phyloP scores from a whole-genome alignment of 2,329 filamentous ascomycete genomes.

The Fusarium marasasianum region DNA sequence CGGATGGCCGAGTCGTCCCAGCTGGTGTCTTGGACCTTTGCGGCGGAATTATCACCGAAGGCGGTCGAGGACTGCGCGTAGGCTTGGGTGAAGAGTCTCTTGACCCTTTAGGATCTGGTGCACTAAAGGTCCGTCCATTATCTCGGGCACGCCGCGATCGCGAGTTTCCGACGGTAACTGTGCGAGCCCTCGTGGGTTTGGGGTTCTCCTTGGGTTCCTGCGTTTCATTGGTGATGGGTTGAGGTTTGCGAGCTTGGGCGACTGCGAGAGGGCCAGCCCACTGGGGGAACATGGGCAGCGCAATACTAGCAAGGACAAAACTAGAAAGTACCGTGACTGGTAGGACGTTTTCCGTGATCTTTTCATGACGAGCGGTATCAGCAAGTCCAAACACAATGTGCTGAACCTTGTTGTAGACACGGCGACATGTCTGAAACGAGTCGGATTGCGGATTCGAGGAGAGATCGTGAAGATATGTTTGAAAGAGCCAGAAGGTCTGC shows the following conservation, averaged over 20 bases:
- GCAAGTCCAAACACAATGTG: constrained; percentile 84
- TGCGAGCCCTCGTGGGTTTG: constrained; percentile 71
- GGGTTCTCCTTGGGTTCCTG: constrained; percentile 53
- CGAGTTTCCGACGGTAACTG: constrained; percentile 63
- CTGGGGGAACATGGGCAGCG: constrained; percentile 76
- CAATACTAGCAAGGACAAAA: constrained; percentile 80
- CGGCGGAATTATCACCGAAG: constrained; percentile 31
- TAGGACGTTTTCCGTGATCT: constrained; percentile 82
- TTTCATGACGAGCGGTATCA: constrained; percentile 74
- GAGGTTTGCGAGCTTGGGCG: constrained; percentile 81
- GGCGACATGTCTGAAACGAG: constrained; percentile 82
- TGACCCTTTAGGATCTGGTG: constrained; percentile 50
- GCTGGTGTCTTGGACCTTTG: constrained; percentile 46
- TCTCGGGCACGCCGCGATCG: constrained; percentile 61
- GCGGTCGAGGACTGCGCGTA: constrained; percentile 38
- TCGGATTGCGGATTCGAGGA: constrained; percentile 77
- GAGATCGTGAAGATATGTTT: constrained; percentile 86
- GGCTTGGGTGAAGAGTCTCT: constrained; percentile 42
- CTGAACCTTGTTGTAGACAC: constrained; percentile 89
- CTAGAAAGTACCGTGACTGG: constrained; percentile 84
- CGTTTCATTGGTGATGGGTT: constrained; percentile 50
- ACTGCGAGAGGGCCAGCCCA: constrained; percentile 84
- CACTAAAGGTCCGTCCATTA: constrained; percentile 55
- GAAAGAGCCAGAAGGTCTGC: constrained; percentile 90
- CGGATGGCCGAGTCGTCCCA: constrained; percentile 56